Evolutionary conservation across 2,329 filamentous ascomycete species (phyloP).

Genomic region (Blastomyces parvus): DNA sequence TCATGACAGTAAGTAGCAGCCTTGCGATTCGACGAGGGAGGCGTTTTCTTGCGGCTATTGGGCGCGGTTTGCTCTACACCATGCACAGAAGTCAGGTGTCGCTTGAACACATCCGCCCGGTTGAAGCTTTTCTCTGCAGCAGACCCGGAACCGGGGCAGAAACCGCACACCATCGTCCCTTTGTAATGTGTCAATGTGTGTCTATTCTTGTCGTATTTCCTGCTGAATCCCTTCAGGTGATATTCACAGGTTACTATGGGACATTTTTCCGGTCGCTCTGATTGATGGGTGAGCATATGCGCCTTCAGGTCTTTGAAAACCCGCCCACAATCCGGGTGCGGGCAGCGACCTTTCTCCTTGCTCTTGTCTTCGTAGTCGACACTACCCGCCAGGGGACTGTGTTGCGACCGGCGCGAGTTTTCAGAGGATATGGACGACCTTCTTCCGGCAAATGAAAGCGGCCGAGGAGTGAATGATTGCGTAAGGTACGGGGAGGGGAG

Average conservation of each 20-base stretch:
- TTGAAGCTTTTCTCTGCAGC: constrained; percentile 92
- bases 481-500: constrained; percentile 56
- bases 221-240: constrained; percentile 80
- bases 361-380: constrained; percentile 54
- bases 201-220: constrained; percentile 94
- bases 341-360: constrained; percentile 60
- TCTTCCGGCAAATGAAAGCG: constrained; percentile 40
- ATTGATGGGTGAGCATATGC: constrained; percentile 89
- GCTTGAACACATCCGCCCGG: constrained; percentile 90
- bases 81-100: constrained; percentile 82
- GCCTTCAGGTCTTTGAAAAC: constrained; percentile 87
- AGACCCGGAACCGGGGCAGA: constrained; percentile 82
- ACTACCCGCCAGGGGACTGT: constrained; percentile 51
- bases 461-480: constrained; percentile 48
- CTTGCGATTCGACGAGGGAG: constrained; percentile 48
- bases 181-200: constrained; percentile 95
- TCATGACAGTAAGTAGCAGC: constrained; percentile 63
- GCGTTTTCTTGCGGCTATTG: constrained; percentile 73
- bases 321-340: constrained; percentile 72
- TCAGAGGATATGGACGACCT: constrained; percentile 62
- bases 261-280: constrained; percentile 86
- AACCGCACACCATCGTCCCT: constrained; percentile 92
- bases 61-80: constrained; percentile 87
- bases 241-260: constrained; percentile 89
- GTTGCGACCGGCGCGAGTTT: constrained; percentile 54